phyloP scores from a whole-genome alignment of 2,329 filamentous ascomycete genomes.

The Niveomyces coronatus region DNA sequence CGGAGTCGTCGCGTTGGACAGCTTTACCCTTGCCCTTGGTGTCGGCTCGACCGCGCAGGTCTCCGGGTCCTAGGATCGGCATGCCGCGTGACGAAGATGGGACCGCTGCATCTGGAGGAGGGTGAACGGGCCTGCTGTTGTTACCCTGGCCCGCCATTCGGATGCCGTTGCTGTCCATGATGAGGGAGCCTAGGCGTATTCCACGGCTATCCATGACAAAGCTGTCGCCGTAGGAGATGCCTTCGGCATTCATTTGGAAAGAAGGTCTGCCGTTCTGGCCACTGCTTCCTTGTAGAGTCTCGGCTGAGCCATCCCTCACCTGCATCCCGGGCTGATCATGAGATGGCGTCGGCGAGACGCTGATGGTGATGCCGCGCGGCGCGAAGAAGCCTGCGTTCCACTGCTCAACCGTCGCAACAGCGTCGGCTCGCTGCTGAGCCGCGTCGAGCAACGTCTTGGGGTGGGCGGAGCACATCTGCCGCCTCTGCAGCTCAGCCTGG shows the following conservation, averaged over 20 bases:
- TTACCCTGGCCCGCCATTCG: conserved; percentile 12
- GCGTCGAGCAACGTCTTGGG: conserved; percentile 11
- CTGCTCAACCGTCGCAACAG: conserved; percentile 34
- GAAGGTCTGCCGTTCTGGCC: conserved; percentile 11
- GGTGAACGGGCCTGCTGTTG: background rate
- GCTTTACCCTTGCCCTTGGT: conserved; percentile 1
- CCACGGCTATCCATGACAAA: conserved; percentile 35
- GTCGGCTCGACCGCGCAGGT: background rate
- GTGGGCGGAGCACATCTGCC: conserved; percentile 20
- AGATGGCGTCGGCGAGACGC: conserved; percentile 21
- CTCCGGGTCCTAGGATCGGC: background rate
- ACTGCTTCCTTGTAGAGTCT: no score
- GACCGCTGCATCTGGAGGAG: background rate
- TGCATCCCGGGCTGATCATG: no score
- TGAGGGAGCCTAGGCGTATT: conserved; percentile 34
- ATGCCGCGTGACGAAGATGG: background rate
- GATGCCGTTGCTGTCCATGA: conserved; percentile 31
- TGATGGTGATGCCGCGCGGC: conserved; percentile 37
- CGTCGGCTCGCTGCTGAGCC: conserved; percentile 18
- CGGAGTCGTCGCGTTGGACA: conserved; percentile 25
- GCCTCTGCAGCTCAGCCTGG: conserved; percentile 32
- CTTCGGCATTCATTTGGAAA: conserved; percentile 32
- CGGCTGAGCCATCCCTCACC: no score
- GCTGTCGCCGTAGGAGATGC: conserved; percentile 30
- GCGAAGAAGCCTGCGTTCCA: conserved; percentile 50